Base-by-base conservation (phyloP, 305 asterid genomes). In the Solanum chacoense region DNA sequence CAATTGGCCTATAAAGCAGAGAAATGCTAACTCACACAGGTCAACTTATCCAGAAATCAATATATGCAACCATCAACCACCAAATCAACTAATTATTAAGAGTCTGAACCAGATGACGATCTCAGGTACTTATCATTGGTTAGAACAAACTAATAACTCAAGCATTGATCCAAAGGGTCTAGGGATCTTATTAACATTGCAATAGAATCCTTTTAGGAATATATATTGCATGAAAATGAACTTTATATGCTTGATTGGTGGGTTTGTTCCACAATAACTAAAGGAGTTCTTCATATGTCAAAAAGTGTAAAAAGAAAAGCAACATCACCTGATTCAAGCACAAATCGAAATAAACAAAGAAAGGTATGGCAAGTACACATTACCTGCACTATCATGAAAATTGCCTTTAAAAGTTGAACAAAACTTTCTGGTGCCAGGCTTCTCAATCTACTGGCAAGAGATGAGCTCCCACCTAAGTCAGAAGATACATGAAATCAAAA, bases 341-440 rank as follows among this genome's bases (percentile, higher is more conserved):
- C 63, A 79, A 79, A 24, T 14, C 14, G 8, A 38, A 40, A 12
- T 83, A 81, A 40, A 81, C 85, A 79, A 22, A 84, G 81, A 88
- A 81, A 85, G 88, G 89, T 90, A 42, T 63, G 85, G 74, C 92
- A 91, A 89, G 93, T 90, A 90, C 91, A 92, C 98, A 92, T 95
- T 97, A 98, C 99, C 99, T 94, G 98, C 90, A 98, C 99, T 87
- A 95, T 94, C 92, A 92, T 93, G 92, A 98, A 98, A 90, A 98
- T 93, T 90, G 94, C 98, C 91, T 94, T 94, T 92, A 98, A 88
- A 90, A 98, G 99, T 90, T 94, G 96, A 91, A 96, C 93, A 92
- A 98, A 98, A 91, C 97, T 90, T 89, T 96, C 98, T 65, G 99
- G 95, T 90, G 98, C 92, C 88, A 98, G 92, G 90, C 95, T 96